phyloP scores from a whole-genome alignment of 176 grass and related monocot species.

The Aegilops sharonensis region DNA sequence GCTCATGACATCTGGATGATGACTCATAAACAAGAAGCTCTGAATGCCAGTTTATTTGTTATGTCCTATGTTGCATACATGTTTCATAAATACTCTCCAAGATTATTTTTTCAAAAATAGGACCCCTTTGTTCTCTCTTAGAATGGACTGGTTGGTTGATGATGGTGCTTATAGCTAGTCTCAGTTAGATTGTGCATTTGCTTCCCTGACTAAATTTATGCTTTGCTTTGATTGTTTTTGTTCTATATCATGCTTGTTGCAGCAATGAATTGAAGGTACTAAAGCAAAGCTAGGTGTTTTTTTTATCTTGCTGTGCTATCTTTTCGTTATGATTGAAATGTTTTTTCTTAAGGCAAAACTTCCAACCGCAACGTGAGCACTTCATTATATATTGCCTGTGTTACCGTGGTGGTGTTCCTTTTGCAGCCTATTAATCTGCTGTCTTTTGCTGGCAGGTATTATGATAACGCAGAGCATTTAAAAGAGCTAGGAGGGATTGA shows the following conservation, averaged over 20 bases:
- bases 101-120: slow-evolving; percentile 5
- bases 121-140: slow-evolving; percentile 11
- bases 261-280: background rate
- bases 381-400: background rate
- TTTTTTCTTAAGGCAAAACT: slow-evolving; percentile 3
- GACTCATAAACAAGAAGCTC: background rate
- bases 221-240: slow-evolving; percentile 18
- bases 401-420: slow-evolving; percentile 8
- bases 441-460: slow-evolving; percentile 62
- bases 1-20: slow-evolving; percentile 14
- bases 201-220: slow-evolving; percentile 13
- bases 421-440: slow-evolving; percentile 29
- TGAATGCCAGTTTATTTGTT: background rate
- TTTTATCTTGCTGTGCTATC: slow-evolving; percentile 24
- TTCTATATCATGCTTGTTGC: background rate
- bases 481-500: slow-evolving; percentile 75
- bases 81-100: slow-evolving; percentile 3
- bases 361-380: background rate
- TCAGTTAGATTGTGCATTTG: slow-evolving; percentile 22
- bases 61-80: background rate
- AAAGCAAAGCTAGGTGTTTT: slow-evolving; percentile 23
- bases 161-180: background rate
- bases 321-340: slow-evolving; percentile 15
- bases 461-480: slow-evolving; percentile 59
- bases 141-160: background rate